Conservation (phyloP, 2,329 filamentous ascomycete genomes). For the Claviceps citrina region DNA sequence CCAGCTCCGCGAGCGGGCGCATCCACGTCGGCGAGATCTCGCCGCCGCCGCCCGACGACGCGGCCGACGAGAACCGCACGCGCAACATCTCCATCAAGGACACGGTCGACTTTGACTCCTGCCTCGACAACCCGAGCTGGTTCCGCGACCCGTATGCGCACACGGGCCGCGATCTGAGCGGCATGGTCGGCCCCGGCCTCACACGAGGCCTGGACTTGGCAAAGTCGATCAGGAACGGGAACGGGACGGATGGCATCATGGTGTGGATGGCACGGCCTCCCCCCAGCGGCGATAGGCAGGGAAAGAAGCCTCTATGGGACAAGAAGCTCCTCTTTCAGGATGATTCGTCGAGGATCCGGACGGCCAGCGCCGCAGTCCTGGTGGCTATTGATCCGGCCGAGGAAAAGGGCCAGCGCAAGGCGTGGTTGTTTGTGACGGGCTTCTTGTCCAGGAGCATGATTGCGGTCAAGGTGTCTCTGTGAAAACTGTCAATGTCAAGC, state of each 20-base stretch:
- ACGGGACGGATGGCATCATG: slow-evolving; percentile 26
- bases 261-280: slow-evolving; percentile 26
- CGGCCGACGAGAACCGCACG: slow-evolving; percentile 6
- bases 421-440: slow-evolving; percentile 43
- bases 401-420: slow-evolving; percentile 29
- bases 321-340: slow-evolving; percentile 40
- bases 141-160: slow-evolving; percentile 37
- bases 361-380: slow-evolving; percentile 35
- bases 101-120: slow-evolving; percentile 26
- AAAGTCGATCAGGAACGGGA: slow-evolving; percentile 15
- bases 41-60: slow-evolving; percentile 3
- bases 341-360: slow-evolving; percentile 34
- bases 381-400: slow-evolving; percentile 33
- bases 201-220: slow-evolving; percentile 23
- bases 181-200: slow-evolving; percentile 36
- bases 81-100: slow-evolving; percentile 21
- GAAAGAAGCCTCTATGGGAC: slow-evolving; percentile 20
- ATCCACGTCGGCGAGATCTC: slow-evolving; percentile 26
- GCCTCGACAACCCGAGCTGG: slow-evolving; percentile 43
- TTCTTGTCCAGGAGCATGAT: slow-evolving; percentile 33
- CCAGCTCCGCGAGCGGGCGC: slow-evolving; percentile 27
- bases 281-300: neutral
- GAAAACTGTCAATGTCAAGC: neutral
- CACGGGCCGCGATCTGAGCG: slow-evolving; percentile 31
- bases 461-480: slow-evolving; percentile 37